Percentiles rank a stretch among this genome's conserved stretches.
Conservation (phyloP, 73 alveolate genomes). For the Stentor coeruleus region DNA sequence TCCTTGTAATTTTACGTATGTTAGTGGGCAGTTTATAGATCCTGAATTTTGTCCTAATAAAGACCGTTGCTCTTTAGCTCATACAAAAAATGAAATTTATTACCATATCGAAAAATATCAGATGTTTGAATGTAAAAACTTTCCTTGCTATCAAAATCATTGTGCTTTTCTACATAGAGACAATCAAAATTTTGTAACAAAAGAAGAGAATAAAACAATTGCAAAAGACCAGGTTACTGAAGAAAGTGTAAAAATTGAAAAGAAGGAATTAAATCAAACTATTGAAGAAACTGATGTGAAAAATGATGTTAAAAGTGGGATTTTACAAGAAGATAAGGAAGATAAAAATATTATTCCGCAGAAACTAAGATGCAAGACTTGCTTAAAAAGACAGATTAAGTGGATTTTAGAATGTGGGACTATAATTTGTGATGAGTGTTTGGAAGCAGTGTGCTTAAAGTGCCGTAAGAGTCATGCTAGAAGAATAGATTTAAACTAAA, state of each 20-base stretch:
- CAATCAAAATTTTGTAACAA: not conserved
- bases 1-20: not conserved
- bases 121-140: not conserved
- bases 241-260: too few species aligned
- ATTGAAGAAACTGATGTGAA: too few species aligned
- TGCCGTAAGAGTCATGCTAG: not conserved
- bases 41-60: not conserved
- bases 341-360: not conserved
- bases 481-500: not conserved
- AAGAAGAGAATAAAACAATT: not conserved
- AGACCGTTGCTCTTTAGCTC: slow-evolving; percentile 18
- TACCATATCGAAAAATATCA: not conserved
- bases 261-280: too few species aligned
- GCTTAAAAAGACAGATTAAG: not conserved
- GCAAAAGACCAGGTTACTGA: too few species aligned
- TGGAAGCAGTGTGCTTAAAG: not conserved
- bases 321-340: not conserved
- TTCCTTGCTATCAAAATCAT: not conserved
- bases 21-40: not conserved
- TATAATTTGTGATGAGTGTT: not conserved
- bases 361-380: not conserved
- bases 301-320: too few species aligned
- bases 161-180: not conserved
- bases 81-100: slow-evolving; percentile 10
- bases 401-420: slow-evolving; percentile 19